Evolutionary conservation across 2,329 filamentous ascomycete genomes (phyloP).

Genomic region (Penicillium sp.): DNA sequence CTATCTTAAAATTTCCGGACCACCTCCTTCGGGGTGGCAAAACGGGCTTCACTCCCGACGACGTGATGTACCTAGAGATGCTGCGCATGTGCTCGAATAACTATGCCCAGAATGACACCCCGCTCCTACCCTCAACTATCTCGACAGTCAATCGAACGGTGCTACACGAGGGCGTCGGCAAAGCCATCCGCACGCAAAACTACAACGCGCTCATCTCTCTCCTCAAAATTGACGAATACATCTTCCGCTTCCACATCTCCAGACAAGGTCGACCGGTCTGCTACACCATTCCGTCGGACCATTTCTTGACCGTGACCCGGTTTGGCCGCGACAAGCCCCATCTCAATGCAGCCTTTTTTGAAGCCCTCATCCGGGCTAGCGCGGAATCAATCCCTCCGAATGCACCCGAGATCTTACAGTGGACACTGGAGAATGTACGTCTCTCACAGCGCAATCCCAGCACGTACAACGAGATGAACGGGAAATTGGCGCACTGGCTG

Average conservation of each 20-base stretch:
- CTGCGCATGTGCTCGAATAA: constrained; percentile 37
- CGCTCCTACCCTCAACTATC: neutral
- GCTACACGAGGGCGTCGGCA: constrained; percentile 46
- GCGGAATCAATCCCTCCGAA: constrained; percentile 45
- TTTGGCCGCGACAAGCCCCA: constrained; percentile 26
- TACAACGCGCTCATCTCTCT: constrained; percentile 37
- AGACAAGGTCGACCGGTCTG: neutral
- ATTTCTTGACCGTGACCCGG: constrained; percentile 39
- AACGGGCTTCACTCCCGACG: constrained; percentile 35
- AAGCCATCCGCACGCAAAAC: constrained; percentile 43
- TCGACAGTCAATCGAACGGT: constrained; percentile 35
- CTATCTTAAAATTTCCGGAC: constrained; percentile 32
- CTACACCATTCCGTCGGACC: constrained; percentile 39
- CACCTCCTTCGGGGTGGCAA: constrained; percentile 35
- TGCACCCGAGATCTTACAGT: constrained; percentile 42
- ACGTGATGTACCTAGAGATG: constrained; percentile 41
- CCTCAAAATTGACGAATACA: constrained; percentile 45
- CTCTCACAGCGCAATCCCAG: constrained; percentile 6
- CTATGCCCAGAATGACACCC: neutral
- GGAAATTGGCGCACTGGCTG: constrained; percentile 40
- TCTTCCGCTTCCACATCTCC: constrained; percentile 23
- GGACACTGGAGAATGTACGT: constrained; percentile 35
- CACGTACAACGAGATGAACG: constrained; percentile 16
- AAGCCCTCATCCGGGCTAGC: constrained; percentile 41
- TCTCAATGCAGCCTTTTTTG: constrained; percentile 33